Evolutionary conservation across 2,329 filamentous ascomycete genomes (phyloP).

Genomic region (Ophiostoma sp.): DNA sequence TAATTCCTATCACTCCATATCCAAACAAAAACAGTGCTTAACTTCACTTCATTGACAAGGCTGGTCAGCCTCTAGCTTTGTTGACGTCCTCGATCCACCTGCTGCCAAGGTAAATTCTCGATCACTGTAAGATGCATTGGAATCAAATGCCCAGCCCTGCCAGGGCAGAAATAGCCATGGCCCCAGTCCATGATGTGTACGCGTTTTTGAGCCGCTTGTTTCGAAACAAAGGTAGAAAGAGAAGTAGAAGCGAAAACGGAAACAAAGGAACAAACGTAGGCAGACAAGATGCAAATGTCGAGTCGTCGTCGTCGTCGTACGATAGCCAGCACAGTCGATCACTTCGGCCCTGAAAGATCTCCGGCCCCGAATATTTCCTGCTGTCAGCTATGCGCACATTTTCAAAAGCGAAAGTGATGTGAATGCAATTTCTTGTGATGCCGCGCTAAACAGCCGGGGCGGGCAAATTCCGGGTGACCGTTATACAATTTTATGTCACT

Average conservation of each 20-base stretch:
- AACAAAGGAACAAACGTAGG: not conserved
- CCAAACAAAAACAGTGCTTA: not conserved
- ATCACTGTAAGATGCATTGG: constrained; percentile 8
- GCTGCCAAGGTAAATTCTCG: not conserved
- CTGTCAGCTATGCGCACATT: not conserved
- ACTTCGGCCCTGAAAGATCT: not conserved
- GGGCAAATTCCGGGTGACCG: too few relatives aligned
- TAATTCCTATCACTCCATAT: not conserved
- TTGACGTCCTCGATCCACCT: not conserved
- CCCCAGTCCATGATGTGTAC: not conserved
- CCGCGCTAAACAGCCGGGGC: not conserved
- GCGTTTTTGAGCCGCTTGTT: not conserved
- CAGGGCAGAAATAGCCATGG: not conserved
- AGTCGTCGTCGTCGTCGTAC: not conserved
- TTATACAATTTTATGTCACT: not conserved
- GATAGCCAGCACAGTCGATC: not conserved
- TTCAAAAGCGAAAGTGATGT: not conserved
- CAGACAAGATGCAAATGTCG: not conserved
- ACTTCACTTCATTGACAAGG: not conserved
- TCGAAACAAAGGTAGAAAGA: not conserved
- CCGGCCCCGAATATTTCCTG: not conserved
- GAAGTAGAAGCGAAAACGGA: not conserved
- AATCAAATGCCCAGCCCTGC: not conserved
- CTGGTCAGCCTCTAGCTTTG: constrained; percentile 1
- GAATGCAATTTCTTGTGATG: not conserved